Conservation (phyloP, 164 flowering plant species). For the Pachysandra terminalis region DNA sequence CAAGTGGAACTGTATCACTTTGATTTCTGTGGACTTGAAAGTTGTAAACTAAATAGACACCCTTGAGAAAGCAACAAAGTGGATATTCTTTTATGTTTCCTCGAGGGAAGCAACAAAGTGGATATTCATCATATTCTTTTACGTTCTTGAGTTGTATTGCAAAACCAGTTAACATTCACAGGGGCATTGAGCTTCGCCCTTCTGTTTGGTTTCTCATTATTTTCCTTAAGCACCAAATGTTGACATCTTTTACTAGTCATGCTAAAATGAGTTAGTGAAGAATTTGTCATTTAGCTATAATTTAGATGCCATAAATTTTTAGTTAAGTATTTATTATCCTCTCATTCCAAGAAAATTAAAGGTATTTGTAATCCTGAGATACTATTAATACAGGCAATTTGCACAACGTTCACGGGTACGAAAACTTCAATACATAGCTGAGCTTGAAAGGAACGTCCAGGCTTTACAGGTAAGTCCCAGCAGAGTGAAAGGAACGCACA, state of each 20-base stretch:
- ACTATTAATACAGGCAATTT: conserved; percentile 63
- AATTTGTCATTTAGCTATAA: not conserved
- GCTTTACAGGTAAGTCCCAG: conserved; percentile 65
- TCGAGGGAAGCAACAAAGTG: no score
- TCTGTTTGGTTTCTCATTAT: no score
- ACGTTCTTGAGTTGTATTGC: no score
- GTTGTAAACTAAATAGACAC: not conserved
- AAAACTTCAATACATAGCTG: conserved; percentile 96
- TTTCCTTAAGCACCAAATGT: no score
- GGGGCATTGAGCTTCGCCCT: no score
- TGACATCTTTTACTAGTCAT: no score
- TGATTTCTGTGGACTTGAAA: not conserved
- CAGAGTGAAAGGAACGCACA: not conserved
- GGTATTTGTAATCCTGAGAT: conserved; percentile 3
- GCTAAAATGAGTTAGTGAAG: no score
- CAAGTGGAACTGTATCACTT: not conserved
- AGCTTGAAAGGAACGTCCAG: conserved; percentile 86
- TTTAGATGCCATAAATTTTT: not conserved
- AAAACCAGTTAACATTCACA: no score
- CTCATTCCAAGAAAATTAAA: no score
- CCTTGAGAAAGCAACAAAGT: no score
- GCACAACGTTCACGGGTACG: conserved; percentile 96
- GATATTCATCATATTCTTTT: no score
- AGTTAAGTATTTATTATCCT: not conserved
- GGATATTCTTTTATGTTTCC: no score